Evolutionary conservation across 164 flowering plant genomes (phyloP), one percentile per base, ranked within the genome.

Genomic region (Annona squamosa): DNA sequence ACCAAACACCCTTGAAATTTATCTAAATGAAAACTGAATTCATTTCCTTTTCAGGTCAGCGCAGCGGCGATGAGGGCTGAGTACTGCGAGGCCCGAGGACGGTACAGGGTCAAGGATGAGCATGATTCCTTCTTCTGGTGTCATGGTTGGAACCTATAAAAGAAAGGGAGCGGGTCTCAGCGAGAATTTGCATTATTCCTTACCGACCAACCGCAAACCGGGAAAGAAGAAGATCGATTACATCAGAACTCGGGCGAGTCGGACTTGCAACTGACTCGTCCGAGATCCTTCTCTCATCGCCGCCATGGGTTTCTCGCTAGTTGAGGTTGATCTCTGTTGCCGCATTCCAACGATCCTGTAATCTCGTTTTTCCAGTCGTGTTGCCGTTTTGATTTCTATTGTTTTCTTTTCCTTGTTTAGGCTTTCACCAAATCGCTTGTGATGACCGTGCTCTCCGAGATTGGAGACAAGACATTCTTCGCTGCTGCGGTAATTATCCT

Each of bases 401-500:
- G 48, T n/a, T 16, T 16, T 46, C 3, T 46, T 43, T 45, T 75
- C 73, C 59, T 77, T 47, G 66, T 48, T 18, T 66, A 93, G 98
- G 98, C 94, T 63, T 88, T 93, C 71, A 81, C 91, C 66, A 93
- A 91, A 86, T 91, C 98, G 4, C 89, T 93, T 67, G 97, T 91
- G 59, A 89, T 93, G 97, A 93, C 97, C 1, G 87, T 93, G 59
- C 85, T 93, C 5, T 93, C 98, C 2, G 98, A 93, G 86, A 93
- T 93, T 77, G 98, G 98, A 41, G 98, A 93, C 86, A 91, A 93
- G 84, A 93, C 98, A 3, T 93, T 93, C 71, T 87, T 93, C 69
- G 95, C 95, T 5, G 98, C 98, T 44, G 97, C 98, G 76, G 98
- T 93, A 71, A 84, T 71, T 52, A 52, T n/a, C 26, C n/a, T 64